These are phyloP conservation scores for Coemansia umbellata DNA, from an alignment of 192 early-diverging fungal species.

Conservation along the genomic window DNA sequence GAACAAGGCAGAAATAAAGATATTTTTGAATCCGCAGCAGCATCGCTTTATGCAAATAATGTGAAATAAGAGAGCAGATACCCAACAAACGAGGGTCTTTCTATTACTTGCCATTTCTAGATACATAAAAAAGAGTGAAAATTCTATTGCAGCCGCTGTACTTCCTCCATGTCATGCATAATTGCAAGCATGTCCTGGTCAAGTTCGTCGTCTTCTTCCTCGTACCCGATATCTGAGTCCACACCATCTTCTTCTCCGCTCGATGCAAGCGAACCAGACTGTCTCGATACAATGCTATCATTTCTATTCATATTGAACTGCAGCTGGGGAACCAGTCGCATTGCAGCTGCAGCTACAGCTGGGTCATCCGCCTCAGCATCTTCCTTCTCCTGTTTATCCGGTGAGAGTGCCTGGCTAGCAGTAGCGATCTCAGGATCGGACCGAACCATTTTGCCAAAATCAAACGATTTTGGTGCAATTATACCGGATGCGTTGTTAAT, in stretches of 20 bases:
- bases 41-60: no score
- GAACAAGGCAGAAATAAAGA: no score
- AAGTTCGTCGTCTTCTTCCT: constrained; percentile 24
- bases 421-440: no score
- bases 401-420: no score
- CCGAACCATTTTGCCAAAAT: not conserved
- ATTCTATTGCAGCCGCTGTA: constrained; percentile 30
- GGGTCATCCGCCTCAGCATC: not conserved
- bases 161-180: constrained; percentile 45
- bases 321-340: constrained; percentile 1
- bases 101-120: no score
- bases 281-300: constrained; percentile 1
- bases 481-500: not conserved
- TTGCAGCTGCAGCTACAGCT: constrained; percentile 1
- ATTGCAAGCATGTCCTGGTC: constrained; percentile 46
- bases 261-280: constrained; percentile 7
- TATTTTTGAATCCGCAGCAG: no score
- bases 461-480: not conserved
- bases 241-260: not conserved
- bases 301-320: not conserved
- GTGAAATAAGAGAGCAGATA: no score
- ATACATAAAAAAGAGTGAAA: no score
- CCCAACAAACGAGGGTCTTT: no score
- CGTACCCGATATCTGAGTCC: constrained; percentile 7
- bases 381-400: not conserved